These are phyloP conservation scores for Barnettozyma pratensis DNA, from an alignment of 805 yeast genomes.

Conservation along the genomic window DNA sequence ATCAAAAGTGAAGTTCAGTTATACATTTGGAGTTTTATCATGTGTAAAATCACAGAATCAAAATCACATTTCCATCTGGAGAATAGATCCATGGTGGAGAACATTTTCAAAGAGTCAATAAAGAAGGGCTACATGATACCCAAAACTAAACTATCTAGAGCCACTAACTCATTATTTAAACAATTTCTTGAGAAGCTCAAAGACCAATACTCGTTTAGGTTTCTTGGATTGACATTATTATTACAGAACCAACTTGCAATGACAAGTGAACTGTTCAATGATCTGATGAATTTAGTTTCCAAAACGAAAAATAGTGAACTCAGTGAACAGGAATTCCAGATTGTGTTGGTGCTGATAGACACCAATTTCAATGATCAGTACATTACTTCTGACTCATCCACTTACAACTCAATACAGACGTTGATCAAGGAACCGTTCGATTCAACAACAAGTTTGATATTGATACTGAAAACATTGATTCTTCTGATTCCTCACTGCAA, in stretches of 20 bases:
- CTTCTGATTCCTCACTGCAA: background rate
- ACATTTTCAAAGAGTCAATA: background rate
- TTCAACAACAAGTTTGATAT: background rate
- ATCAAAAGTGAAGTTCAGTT: background rate
- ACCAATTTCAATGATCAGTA: background rate
- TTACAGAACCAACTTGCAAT: constrained; percentile 9
- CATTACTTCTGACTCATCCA: background rate
- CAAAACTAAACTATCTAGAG: constrained; percentile 2
- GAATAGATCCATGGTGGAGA: background rate
- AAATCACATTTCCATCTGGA: background rate
- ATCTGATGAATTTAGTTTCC: background rate
- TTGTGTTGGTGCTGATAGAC: constrained; percentile 15
- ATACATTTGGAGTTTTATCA: constrained; percentile 14
- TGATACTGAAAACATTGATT: constrained; percentile 16
- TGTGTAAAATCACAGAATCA: constrained; percentile 13
- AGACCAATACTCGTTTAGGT: constrained; percentile 6
- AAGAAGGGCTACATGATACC: background rate
- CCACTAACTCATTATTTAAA: constrained; percentile 3
- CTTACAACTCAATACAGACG: background rate
- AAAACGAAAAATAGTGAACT: background rate
- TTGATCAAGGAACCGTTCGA: background rate
- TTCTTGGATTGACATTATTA: constrained; percentile 14
- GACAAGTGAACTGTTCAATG: background rate
- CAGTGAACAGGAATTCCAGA: constrained; percentile 7
- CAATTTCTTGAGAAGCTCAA: constrained; percentile 10